Conservation (phyloP, 768 basidiomycete genomes). For the Suillus placidus region DNA sequence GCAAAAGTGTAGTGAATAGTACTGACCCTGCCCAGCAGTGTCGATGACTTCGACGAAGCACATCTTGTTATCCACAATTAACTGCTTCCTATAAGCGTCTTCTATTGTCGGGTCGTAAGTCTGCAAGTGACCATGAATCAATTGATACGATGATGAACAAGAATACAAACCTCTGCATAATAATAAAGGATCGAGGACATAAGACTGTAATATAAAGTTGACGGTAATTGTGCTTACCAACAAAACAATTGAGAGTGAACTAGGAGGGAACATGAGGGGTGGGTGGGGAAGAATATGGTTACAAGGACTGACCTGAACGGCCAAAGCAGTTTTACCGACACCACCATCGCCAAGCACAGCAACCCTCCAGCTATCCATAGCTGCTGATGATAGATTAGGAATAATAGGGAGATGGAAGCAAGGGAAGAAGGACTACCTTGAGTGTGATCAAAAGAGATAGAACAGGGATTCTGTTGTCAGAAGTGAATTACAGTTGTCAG, state of each 20-base stretch:
- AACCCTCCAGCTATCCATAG: conserved; percentile 95
- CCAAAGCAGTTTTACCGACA: conserved; percentile 95
- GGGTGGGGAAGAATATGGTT: background rate
- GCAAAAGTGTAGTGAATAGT: conserved; percentile 4
- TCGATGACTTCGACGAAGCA: conserved; percentile 97
- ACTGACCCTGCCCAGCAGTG: conserved; percentile 93
- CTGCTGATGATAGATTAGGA: conserved; percentile 26
- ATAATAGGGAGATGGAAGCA: conserved; percentile 18
- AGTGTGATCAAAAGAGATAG: conserved; percentile 34
- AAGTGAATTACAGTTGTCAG: conserved; percentile 17
- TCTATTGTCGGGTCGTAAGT: conserved; percentile 99
- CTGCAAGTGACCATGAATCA: conserved; percentile 41
- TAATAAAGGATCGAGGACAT: conserved; percentile 17
- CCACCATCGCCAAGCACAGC: conserved; percentile 96
- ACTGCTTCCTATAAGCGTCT: conserved; percentile 94
- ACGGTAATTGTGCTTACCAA: conserved; percentile 60
- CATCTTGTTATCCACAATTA: conserved; percentile 93
- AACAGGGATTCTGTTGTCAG: conserved; percentile 18
- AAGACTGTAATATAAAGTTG: conserved; percentile 17
- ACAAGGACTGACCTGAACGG: conserved; percentile 75
- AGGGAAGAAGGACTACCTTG: conserved; percentile 18
- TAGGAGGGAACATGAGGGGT: conserved; percentile 36
- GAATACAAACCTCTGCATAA: conserved; percentile 53
- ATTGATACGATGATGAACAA: conserved; percentile 14
- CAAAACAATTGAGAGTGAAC: conserved; percentile 97